phyloP scores from a whole-genome alignment of 2,329 filamentous ascomycete genomes.

The Helotiales sp. region DNA sequence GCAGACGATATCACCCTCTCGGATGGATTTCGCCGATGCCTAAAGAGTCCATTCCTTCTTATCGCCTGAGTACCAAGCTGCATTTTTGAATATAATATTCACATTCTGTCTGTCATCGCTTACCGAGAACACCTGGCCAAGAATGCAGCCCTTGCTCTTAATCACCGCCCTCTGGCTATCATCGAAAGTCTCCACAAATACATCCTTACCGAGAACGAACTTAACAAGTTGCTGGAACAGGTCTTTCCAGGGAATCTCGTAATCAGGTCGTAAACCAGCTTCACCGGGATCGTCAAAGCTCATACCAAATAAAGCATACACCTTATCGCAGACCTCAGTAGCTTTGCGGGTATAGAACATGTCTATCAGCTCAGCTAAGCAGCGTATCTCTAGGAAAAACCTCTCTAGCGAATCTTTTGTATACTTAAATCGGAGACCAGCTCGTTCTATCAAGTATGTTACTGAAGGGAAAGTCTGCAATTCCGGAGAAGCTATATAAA shows the following conservation, averaged over 20 bases:
- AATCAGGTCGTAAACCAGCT: conserved; percentile 21
- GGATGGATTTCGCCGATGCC: conserved; percentile 18
- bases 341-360: conserved; percentile 27
- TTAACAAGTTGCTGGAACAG: conserved; percentile 24
- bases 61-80: neutral
- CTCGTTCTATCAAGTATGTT: conserved; percentile 11
- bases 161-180: conserved; percentile 17
- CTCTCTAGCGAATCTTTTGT: neutral
- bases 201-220: conserved; percentile 18
- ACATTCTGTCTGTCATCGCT: conserved; percentile 21
- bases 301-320: conserved; percentile 26
- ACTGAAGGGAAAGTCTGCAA: conserved; percentile 17
- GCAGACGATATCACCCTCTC: conserved; percentile 20
- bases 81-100: conserved; percentile 17
- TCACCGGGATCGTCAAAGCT: conserved; percentile 23
- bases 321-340: conserved; percentile 19
- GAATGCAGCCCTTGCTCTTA: conserved; percentile 19
- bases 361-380: conserved; percentile 25
- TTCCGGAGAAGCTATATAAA: conserved; percentile 3
- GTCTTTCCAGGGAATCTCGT: conserved; percentile 21
- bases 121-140: conserved; percentile 22
- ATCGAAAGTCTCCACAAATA: conserved; percentile 21
- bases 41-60: conserved; percentile 21
- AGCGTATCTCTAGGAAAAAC: conserved; percentile 9
- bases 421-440: conserved; percentile 12